Evolutionary conservation across 345 rosid genomes (phyloP), one percentile per base, ranked within the genome.

Genomic region (Eucalyptus sp.): DNA sequence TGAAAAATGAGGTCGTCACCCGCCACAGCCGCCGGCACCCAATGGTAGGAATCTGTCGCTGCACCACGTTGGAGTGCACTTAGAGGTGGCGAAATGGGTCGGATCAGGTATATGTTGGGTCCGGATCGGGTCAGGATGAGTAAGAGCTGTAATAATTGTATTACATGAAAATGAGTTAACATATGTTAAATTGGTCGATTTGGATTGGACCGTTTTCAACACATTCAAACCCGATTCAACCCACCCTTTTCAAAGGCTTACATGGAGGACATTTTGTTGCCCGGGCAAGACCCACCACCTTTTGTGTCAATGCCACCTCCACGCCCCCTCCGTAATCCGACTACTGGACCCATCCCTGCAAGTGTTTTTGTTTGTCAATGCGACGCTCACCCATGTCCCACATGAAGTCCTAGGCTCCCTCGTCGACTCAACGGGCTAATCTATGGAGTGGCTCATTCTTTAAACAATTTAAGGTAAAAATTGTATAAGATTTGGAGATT

Each of bases 61-160:
- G 8, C 33, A 62, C 8, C 68, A 29, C 8, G 16, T 1, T 12
- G 7, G 16, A 62, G 68, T 62, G 68, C 14, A 60, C 8, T 62
- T 5, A 8, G 27, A 25, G 15, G 2, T 60, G 66, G 16, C 66
- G 0, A 60, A 60, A 60, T 60, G 31, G 66, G 68, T 60, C 8
- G 5, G 4, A 37, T 71, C 0, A 37, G 4, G 25, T 71, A 37
- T 41, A 37, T 5, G 2, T 71, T 71, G 12, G 4, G 46, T 18
- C 2, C 2, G 4, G 27, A 37, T 33, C 24, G 13, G 25, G 4
- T 71, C 3, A 6, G 0, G 25, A 37, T 5, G 4, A 7, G 14
- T 18, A 37, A 10, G 27, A 10, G 2, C 22, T 2, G 3, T 10
- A 0, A 6, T 37, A 37, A 37, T 76, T 76, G 7, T 20, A 20